Evolutionary conservation across 345 rosid genomes (phyloP), one percentile per base, ranked within the genome.

Genomic region (Lumnitzera littorea): DNA sequence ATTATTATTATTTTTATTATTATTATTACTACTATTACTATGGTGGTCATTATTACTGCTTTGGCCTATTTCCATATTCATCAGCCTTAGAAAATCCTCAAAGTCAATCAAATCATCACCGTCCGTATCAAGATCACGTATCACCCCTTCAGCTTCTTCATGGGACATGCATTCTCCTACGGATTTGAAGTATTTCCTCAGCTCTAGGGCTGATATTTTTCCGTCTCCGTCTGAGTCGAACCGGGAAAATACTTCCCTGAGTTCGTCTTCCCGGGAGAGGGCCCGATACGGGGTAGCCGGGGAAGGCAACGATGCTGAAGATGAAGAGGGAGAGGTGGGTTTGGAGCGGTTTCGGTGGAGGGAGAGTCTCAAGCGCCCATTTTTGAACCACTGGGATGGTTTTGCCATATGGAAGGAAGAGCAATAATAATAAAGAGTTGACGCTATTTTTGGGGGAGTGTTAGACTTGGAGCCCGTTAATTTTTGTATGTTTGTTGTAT

Each of bases 221-320:
- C 92, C 96, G 49, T 89, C 96, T 0, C 90, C 84, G 29, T 92
- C 77, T 0, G 67, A 46, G 56, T 92, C 96, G n/a, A 89, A 89
- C 55, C 65, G 70, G 56, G 72, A 65, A 65, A 92, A 92, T 7
- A 92, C 96, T 46, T 74, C 62, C 55, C 56, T 72, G 2, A 89
- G 67, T 65, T 84, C 91, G 11, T 72, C 67, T 3, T 76, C 71
- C 36, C 68, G 75, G 2, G 67, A 6, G 24, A n/a, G 7, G 8
- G 62, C 49, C 17, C 11, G 46, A 24, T 48, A 17, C 53, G 57
- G 51, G 61, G 25, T 15, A 47, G 47, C 16, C 31, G 52, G 0
- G 62, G 55, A 12, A n/a, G 58, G 47, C 51, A 71, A 51, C 53
- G 56, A 14, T 47, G 17, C 24, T 56, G 58, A 15, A 47, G 58